A percentile compares a stretch with the other conserved stretches of the same genome.
These are phyloP conservation scores for Houttuynia cordata DNA, from an alignment of 164 flowering plant genomes.

Conservation along the genomic window DNA sequence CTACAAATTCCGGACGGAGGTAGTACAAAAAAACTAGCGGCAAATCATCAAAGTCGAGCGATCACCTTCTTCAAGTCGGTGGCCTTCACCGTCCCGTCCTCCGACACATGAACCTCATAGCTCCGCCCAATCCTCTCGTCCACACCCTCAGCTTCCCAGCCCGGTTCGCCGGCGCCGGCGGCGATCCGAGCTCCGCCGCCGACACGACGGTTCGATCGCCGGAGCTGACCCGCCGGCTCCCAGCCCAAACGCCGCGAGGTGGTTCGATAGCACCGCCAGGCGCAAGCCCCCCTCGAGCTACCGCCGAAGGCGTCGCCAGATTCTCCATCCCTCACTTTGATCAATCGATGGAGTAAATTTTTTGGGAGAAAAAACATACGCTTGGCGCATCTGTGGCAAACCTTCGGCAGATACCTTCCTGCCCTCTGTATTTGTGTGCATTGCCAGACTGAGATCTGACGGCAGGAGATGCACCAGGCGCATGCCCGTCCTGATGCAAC, in stretches of 20 bases:
- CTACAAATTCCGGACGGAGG: too few species aligned
- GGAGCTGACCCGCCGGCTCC: conserved; percentile 10
- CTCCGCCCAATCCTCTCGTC: conserved; percentile 78
- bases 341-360: too few species aligned
- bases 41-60: background rate
- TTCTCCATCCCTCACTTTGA: conserved; percentile 1
- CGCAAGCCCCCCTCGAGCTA: conserved; percentile 39
- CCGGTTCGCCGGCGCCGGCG: conserved; percentile 42
- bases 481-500: too few species aligned
- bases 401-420: too few species aligned
- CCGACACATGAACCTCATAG: conserved; percentile 58
- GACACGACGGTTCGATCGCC: conserved; percentile 38
- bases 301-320: background rate
- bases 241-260: conserved; percentile 23
- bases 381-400: too few species aligned
- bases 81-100: conserved; percentile 76
- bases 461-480: too few species aligned
- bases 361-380: too few species aligned
- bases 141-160: conserved; percentile 49
- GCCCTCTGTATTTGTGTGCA: too few species aligned
- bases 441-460: too few species aligned
- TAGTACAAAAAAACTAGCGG: background rate
- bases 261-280: conserved; percentile 71
- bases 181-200: conserved; percentile 16
- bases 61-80: conserved; percentile 81